Conservation (phyloP, 768 basidiomycete species). For the Lentinula sp. region DNA sequence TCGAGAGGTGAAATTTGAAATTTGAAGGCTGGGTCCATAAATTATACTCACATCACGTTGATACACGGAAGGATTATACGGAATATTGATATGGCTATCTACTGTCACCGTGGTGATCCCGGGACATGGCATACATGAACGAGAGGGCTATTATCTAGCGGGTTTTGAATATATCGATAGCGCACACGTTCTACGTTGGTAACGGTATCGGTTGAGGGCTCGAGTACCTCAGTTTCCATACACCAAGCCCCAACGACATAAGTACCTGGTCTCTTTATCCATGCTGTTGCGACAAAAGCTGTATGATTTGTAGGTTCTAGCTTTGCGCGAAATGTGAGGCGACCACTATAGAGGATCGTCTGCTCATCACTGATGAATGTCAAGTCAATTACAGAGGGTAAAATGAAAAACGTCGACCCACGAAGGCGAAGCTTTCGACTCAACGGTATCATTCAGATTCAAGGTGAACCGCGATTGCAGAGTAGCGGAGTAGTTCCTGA, state of each 20-base stretch:
- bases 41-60: no score
- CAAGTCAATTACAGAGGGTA: not conserved
- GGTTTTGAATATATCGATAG: slow-evolving; percentile 32
- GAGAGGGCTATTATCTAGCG: slow-evolving; percentile 19
- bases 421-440: not conserved
- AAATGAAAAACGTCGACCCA: not conserved
- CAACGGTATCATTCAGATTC: not conserved
- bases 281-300: slow-evolving; percentile 45
- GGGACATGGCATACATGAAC: slow-evolving; percentile 25
- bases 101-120: slow-evolving; percentile 8
- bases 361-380: slow-evolving; percentile 30
- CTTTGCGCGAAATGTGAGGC: slow-evolving; percentile 57
- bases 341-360: slow-evolving; percentile 56
- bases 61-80: not conserved
- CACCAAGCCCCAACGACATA: slow-evolving; percentile 67
- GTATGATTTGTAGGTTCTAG: slow-evolving; percentile 44
- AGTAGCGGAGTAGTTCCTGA: slow-evolving; percentile 72
- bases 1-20: not conserved
- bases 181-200: slow-evolving; percentile 10
- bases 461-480: slow-evolving; percentile 47
- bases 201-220: slow-evolving; percentile 13
- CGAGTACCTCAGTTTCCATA: slow-evolving; percentile 59
- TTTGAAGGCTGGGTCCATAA: no score
- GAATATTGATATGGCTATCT: slow-evolving; percentile 1
- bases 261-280: slow-evolving; percentile 56